Conservation (phyloP, 805 yeast genomes). For the Maudiozyma saulgeensis region DNA sequence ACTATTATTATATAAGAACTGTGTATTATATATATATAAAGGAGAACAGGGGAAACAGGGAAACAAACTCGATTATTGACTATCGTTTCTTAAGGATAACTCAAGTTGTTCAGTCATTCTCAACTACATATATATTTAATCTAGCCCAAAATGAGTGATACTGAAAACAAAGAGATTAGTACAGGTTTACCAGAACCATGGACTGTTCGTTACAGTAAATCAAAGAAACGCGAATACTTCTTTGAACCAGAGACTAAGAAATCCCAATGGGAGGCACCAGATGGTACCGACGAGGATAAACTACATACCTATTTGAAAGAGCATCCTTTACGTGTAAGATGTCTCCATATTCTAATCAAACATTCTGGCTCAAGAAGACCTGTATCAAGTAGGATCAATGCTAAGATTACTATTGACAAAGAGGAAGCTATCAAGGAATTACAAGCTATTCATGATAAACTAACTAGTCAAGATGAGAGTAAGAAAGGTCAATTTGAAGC, state of each 20-base stretch:
- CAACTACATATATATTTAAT: neutral
- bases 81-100: no score
- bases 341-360: slow-evolving; percentile 74
- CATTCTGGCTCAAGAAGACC: slow-evolving; percentile 83
- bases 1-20: no score
- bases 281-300: slow-evolving; percentile 57
- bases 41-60: no score
- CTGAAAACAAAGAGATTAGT: neutral
- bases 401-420: slow-evolving; percentile 63
- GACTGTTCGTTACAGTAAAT: slow-evolving; percentile 69
- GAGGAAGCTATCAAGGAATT: slow-evolving; percentile 72
- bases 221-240: slow-evolving; percentile 79
- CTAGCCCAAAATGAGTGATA: neutral
- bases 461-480: slow-evolving; percentile 40
- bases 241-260: slow-evolving; percentile 59
- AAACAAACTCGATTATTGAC: no score
- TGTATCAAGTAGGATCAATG: slow-evolving; percentile 74
- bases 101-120: no score
- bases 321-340: slow-evolving; percentile 63
- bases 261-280: slow-evolving; percentile 88
- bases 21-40: no score
- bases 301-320: slow-evolving; percentile 48
- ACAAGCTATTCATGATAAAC: slow-evolving; percentile 49
- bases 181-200: slow-evolving; percentile 85
- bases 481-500: slow-evolving; percentile 38